These are phyloP conservation scores for Chytriomyces sp. DNA, from an alignment of 192 early-diverging fungal species.

Conservation along the genomic window DNA sequence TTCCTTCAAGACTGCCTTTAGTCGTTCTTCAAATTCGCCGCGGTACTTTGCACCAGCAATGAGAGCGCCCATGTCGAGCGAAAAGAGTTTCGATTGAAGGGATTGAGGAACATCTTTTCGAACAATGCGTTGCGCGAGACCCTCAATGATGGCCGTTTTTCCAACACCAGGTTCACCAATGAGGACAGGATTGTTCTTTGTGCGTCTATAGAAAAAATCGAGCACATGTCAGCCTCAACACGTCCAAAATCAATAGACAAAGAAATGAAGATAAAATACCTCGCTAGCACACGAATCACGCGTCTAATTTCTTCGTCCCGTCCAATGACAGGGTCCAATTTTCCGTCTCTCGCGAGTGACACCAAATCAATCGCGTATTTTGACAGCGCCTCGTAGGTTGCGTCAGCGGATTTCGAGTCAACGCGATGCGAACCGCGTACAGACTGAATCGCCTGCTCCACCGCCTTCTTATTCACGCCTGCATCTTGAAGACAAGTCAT, in stretches of 20 bases:
- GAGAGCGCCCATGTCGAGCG: slow-evolving; percentile 93
- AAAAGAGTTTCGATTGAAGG: slow-evolving; percentile 81
- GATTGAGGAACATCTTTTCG: slow-evolving; percentile 88
- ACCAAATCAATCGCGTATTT: slow-evolving; percentile 96
- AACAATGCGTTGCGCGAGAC: slow-evolving; percentile 93
- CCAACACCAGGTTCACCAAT: slow-evolving; percentile 83
- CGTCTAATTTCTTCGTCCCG: slow-evolving; percentile 95
- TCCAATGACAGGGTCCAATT: slow-evolving; percentile 96
- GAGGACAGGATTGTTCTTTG: slow-evolving; percentile 90
- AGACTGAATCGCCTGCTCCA: slow-evolving; percentile 78
- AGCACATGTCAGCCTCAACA: neutral
- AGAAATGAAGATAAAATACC: slow-evolving; percentile 36
- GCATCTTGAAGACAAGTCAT: slow-evolving; percentile 66
- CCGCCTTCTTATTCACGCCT: slow-evolving; percentile 69
- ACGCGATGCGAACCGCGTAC: slow-evolving; percentile 83
- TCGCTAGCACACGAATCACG: slow-evolving; percentile 89
- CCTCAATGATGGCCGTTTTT: slow-evolving; percentile 87
- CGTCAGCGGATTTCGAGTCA: slow-evolving; percentile 84
- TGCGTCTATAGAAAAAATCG: slow-evolving; percentile 50
- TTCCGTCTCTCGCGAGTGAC: slow-evolving; percentile 79
- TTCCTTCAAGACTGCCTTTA: slow-evolving; percentile 96
- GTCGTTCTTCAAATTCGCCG: slow-evolving; percentile 97
- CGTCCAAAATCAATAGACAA: neutral
- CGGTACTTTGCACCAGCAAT: slow-evolving; percentile 95
- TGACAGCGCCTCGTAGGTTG: slow-evolving; percentile 85